A percentile compares a stretch with the other conserved stretches of the same genome.
phyloP scores from a whole-genome alignment of 805 yeast species.

The Kregervanrija fluxuum region DNA sequence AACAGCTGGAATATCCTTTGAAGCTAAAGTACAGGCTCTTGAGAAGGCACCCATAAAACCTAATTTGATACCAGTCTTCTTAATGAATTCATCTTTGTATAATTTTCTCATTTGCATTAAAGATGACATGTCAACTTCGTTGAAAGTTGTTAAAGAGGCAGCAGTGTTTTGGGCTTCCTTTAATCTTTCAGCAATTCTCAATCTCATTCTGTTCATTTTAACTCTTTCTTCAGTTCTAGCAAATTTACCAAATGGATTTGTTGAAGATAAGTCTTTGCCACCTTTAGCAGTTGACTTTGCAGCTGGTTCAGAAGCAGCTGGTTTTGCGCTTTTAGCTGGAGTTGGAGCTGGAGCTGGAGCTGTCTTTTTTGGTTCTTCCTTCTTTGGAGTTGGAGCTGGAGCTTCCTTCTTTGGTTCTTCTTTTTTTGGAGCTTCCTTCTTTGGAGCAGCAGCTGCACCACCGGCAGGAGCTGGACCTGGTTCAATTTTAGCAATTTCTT shows the following conservation, averaged over 20 bases:
- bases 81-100: slow-evolving; percentile 93
- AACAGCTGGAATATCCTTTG: slow-evolving; percentile 90
- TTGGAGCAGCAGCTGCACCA: slow-evolving; percentile 35
- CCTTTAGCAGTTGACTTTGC: slow-evolving; percentile 12
- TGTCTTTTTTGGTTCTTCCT: slow-evolving; percentile 10
- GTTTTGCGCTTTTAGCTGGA: slow-evolving; percentile 23
- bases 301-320: slow-evolving; percentile 16
- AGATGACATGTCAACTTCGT: slow-evolving; percentile 94
- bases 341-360: slow-evolving; percentile 27
- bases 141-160: slow-evolving; percentile 95
- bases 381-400: slow-evolving; percentile 25
- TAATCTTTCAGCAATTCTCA: slow-evolving; percentile 97
- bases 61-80: slow-evolving; percentile 87
- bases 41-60: slow-evolving; percentile 99
- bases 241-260: slow-evolving; percentile 41
- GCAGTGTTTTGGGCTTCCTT: slow-evolving; percentile 99
- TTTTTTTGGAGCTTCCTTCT: slow-evolving; percentile 15
- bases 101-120: slow-evolving; percentile 90
- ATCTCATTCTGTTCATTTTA: slow-evolving; percentile 98
- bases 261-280: slow-evolving; percentile 1
- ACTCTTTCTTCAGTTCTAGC: slow-evolving; percentile 86
- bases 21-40: slow-evolving; percentile 86
- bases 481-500: slow-evolving; percentile 81
- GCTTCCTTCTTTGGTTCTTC: slow-evolving; percentile 23
- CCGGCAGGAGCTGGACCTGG: slow-evolving; percentile 66